Evolutionary conservation across 805 yeast genomes (phyloP).

Genomic region (Nakazawaea pomicola): DNA sequence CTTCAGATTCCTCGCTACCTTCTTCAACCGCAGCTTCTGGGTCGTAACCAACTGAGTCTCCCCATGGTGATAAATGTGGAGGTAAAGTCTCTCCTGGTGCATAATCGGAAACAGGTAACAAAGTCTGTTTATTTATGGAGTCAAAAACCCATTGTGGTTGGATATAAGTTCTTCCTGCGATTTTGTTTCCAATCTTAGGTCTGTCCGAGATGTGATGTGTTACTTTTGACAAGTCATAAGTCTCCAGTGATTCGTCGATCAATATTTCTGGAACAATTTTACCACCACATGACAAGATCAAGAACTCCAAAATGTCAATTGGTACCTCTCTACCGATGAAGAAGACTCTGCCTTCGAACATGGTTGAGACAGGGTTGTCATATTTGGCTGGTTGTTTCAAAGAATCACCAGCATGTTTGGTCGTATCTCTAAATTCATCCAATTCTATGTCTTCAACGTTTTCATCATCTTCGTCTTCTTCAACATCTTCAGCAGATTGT

Average conservation of each 20-base stretch:
- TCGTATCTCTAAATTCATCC: slow-evolving; percentile 67
- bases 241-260: slow-evolving; percentile 62
- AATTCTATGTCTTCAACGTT: slow-evolving; percentile 45
- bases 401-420: slow-evolving; percentile 61
- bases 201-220: slow-evolving; percentile 96
- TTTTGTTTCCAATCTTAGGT: slow-evolving; percentile 71
- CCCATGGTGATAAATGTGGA: slow-evolving; percentile 99
- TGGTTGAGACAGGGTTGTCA: slow-evolving; percentile 53
- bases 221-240: slow-evolving; percentile 58
- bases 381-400: slow-evolving; percentile 66
- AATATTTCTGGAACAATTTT: slow-evolving; percentile 80
- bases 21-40: slow-evolving; percentile 55
- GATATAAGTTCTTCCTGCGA: slow-evolving; percentile 86
- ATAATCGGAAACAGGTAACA: slow-evolving; percentile 74
- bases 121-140: slow-evolving; percentile 69
- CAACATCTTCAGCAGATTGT: slow-evolving; percentile 30
- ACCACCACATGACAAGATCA: slow-evolving; percentile 85
- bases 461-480: slow-evolving; percentile 32
- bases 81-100: slow-evolving; percentile 95
- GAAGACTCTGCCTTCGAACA: slow-evolving; percentile 74
- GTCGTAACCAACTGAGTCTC: slow-evolving; percentile 87
- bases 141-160: slow-evolving; percentile 99
- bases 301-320: slow-evolving; percentile 82
- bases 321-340: slow-evolving; percentile 95
- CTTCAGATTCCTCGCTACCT: slow-evolving; percentile 38